These are phyloP conservation scores for Leccinum angustisporum DNA, from an alignment of 1,284 basidiomycete species.

Conservation along the genomic window DNA sequence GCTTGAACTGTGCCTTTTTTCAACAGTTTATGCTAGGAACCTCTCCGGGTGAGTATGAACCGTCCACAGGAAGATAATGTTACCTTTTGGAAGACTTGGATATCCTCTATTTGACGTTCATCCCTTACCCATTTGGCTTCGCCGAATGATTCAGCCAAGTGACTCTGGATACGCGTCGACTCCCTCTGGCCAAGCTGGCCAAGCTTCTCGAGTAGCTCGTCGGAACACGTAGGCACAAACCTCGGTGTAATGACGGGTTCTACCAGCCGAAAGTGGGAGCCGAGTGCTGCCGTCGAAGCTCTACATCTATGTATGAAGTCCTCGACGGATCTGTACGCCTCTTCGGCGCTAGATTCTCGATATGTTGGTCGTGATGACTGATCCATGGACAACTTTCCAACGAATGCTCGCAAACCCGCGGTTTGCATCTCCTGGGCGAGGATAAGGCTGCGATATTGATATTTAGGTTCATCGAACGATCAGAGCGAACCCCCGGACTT, in stretches of 20 bases:
- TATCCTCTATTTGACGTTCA: slow-evolving; percentile 63
- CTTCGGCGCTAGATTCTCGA: slow-evolving; percentile 54
- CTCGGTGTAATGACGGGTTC: slow-evolving; percentile 82
- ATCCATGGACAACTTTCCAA: slow-evolving; percentile 88
- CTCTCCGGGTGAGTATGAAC: slow-evolving; percentile 7
- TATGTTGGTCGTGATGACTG: slow-evolving; percentile 72
- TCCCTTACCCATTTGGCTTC: slow-evolving; percentile 68
- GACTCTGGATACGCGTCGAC: slow-evolving; percentile 64
- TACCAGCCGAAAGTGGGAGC: slow-evolving; percentile 52
- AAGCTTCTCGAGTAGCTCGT: slow-evolving; percentile 61
- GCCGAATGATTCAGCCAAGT: slow-evolving; percentile 74
- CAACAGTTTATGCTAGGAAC: slow-evolving; percentile 54
- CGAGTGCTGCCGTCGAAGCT: slow-evolving; percentile 40
- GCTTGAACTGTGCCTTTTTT: slow-evolving; percentile 72
- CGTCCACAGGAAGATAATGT: slow-evolving; percentile 10
- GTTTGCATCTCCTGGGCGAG: slow-evolving; percentile 70
- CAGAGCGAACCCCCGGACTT: slow-evolving; percentile 21
- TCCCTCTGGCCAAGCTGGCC: slow-evolving; percentile 48
- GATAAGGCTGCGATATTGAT: slow-evolving; percentile 52
- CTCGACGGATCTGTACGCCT: slow-evolving; percentile 50
- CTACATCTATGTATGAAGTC: slow-evolving; percentile 58
- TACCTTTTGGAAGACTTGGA: slow-evolving; percentile 72
- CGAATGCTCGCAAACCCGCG: slow-evolving; percentile 73
- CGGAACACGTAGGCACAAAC: slow-evolving; percentile 79
- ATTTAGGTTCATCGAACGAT: not conserved